Base-by-base conservation (phyloP, 1,284 basidiomycete species). In the Ceratobasidium theobromae region DNA sequence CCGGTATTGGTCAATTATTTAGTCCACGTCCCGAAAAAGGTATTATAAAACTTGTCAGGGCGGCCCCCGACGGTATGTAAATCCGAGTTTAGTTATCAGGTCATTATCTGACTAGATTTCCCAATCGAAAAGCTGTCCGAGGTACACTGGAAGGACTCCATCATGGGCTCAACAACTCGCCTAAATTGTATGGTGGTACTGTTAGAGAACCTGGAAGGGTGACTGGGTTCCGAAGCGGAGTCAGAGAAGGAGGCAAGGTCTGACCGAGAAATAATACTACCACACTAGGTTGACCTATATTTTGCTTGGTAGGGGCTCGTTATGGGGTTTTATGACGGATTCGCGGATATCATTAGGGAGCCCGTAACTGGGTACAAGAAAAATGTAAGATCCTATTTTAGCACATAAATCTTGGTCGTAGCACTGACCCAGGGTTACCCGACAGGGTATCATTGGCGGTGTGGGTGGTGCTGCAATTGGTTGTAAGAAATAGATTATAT, bases 341-440 rank as follows among this genome's bases (percentile, higher is more conserved):
- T 84, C 60, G 80, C 79, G 0, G 82, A 82, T 1, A 73, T 84
- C 1, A 77, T 83, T 12, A 78, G 73, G 12, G 82, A 83, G 70
- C 81, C 83, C 0, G 67, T 79, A 3, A 74, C 77, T 68, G 81
- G 81, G 21, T 64, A 52, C 14, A 64, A 53, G 18, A 18, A 81
- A 71, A 79, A 79, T 70, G 80, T 64, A 32, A 41, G 38, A 18
- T 33, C 27, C 5, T 35, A 41, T 38, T 2, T 28, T 33, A 32
- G 5, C n/a, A 41, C 5, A 45, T 12, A 21, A 9, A 11, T 11
- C 5, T 45, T 6, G 16, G 35, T n/a, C n/a, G n/a, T n/a, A n/a
- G n/a, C n/a, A 18, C 41, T 45, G 41, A 45, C 18, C 18, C 12
- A 14, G 6, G 35, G 35, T 16, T 38, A 27, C 1, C 23, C 27